Evolutionary conservation across 345 rosid genomes (phyloP).

Genomic region (Boechera retrofracta): DNA sequence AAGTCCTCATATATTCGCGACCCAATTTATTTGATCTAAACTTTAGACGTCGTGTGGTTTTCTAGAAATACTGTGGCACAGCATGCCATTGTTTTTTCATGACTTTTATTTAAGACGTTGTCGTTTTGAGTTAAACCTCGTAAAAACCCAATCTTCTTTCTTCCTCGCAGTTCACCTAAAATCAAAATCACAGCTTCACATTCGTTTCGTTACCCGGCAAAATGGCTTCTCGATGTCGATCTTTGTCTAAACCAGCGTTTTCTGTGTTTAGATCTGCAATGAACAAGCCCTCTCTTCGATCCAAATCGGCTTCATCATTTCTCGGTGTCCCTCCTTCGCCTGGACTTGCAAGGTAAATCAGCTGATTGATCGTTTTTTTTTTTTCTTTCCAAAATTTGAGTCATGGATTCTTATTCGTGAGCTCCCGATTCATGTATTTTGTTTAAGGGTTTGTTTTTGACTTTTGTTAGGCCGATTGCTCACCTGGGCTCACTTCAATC

Average conservation of each 20-base stretch:
- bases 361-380: not conserved
- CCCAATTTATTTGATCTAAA: not conserved
- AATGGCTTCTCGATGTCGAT: constrained; percentile 83
- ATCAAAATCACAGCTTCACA: constrained; percentile 16
- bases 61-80: not conserved
- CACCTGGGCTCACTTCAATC: constrained; percentile 78
- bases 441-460: not conserved
- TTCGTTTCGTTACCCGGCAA: constrained; percentile 28
- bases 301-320: constrained; percentile 52
- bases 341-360: constrained; percentile 50
- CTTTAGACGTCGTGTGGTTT: constrained; percentile 26
- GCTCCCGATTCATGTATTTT: not conserved
- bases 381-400: constrained; percentile 4
- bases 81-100: not conserved
- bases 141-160: constrained; percentile 26
- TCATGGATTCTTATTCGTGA: not conserved
- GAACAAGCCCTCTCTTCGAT: constrained; percentile 56
- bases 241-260: constrained; percentile 63
- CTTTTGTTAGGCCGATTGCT: constrained; percentile 62
- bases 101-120: not conserved
- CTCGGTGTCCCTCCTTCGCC: constrained; percentile 51
- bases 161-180: constrained; percentile 29
- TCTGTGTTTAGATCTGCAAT: constrained; percentile 61
- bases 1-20: not conserved
- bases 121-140: constrained; percentile 34